A percentile compares a stretch with the other conserved stretches of the same genome.
Evolutionary conservation across 1,284 basidiomycete species (phyloP).

Genomic region (Sphagnurus paluster): DNA sequence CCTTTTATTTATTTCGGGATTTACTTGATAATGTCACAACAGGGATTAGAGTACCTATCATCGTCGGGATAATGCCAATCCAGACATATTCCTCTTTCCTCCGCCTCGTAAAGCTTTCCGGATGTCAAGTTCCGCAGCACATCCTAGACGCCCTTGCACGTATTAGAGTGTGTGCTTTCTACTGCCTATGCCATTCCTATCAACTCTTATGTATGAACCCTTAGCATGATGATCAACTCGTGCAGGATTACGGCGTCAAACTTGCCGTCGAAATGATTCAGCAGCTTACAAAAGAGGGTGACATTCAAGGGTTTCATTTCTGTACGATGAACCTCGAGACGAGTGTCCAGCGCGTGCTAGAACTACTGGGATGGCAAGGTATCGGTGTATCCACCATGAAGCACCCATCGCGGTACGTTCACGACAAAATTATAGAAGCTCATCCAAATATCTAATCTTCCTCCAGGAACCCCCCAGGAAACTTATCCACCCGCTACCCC

Average conservation of each 20-base stretch:
- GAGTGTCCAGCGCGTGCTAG: conserved; percentile 88
- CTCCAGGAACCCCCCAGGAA: conserved; percentile 40
- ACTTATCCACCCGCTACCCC: conserved; percentile 26
- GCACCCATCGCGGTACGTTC: conserved; percentile 66
- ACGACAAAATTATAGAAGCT: no score
- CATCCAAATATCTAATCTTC: no score
- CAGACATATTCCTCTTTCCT: conserved; percentile 95
- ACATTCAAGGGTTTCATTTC: conserved; percentile 88
- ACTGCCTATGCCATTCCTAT: background rate
- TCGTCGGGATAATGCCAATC: conserved; percentile 98
- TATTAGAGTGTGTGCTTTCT: conserved; percentile 66
- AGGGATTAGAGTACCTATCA: conserved; percentile 91
- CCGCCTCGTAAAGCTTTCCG: conserved; percentile 88
- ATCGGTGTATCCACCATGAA: conserved; percentile 47
- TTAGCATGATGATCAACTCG: conserved; percentile 86
- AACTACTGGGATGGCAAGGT: conserved; percentile 71
- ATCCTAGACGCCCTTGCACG: conserved; percentile 74
- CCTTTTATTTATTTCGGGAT: background rate
- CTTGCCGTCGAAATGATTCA: conserved; percentile 79
- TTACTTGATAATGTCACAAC: conserved; percentile 14
- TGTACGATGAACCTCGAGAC: conserved; percentile 98
- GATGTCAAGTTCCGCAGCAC: conserved; percentile 73
- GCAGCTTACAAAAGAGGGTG: conserved; percentile 53
- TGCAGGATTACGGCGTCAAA: conserved; percentile 87
- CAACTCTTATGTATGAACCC: conserved; percentile 7